These are phyloP conservation scores for Moricandia moricandioides DNA, from an alignment of 345 rosid genomes.

Conservation along the genomic window DNA sequence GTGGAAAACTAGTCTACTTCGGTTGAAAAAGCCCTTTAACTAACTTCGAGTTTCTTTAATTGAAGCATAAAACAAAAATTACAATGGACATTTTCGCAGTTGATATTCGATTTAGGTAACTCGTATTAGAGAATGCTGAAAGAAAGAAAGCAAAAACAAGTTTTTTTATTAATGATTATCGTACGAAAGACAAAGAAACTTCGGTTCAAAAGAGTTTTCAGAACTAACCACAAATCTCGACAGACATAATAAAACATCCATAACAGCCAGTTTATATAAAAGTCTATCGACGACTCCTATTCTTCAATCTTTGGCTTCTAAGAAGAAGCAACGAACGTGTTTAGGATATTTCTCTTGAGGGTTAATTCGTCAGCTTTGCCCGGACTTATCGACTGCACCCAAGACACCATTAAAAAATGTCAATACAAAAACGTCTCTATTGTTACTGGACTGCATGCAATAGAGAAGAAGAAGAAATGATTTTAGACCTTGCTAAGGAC, in stretches of 20 bases:
- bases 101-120: neutral
- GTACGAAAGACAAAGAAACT: constrained; percentile 6
- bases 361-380: constrained; percentile 82
- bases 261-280: constrained; percentile 5
- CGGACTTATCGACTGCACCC: constrained; percentile 76
- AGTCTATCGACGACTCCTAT: constrained; percentile 23
- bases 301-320: constrained; percentile 5
- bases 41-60: neutral
- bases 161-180: neutral
- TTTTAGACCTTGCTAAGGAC: constrained; percentile 70
- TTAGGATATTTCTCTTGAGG: constrained; percentile 72
- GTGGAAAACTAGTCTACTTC: neutral
- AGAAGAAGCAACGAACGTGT: constrained; percentile 44
- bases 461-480: neutral
- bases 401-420: neutral
- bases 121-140: neutral
- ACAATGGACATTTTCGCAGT: neutral
- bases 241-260: neutral
- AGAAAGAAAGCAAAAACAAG: neutral
- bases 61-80: neutral
- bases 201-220: constrained; percentile 10
- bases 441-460: neutral
- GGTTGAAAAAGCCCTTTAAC: neutral
- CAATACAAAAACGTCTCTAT: neutral
- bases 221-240: constrained; percentile 13